Evolutionary conservation across 495 filamentous ascomycete genomes (phyloP).

Genomic region (Platismatia glauca): DNA sequence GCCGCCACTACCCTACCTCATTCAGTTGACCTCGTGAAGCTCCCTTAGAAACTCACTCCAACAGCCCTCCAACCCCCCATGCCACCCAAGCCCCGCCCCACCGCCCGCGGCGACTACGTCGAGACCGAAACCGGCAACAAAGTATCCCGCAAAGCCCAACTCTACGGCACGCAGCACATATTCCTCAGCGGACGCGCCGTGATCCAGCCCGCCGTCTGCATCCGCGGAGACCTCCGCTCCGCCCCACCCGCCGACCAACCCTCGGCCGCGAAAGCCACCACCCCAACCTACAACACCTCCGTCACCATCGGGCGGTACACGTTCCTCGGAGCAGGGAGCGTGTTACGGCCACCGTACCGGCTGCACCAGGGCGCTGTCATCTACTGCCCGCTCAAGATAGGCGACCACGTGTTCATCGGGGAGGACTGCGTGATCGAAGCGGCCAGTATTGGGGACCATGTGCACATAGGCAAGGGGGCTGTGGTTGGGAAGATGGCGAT

Average conservation of each 20-base stretch:
- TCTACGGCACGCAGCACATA: slow-evolving; percentile 93
- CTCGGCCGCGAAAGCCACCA: slow-evolving; percentile 22
- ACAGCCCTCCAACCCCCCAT: slow-evolving; percentile 10
- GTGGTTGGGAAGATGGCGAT: slow-evolving; percentile 78
- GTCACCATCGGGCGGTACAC: slow-evolving; percentile 84
- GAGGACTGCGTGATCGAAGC: slow-evolving; percentile 65
- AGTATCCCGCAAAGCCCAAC: slow-evolving; percentile 79
- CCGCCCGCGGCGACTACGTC: slow-evolving; percentile 33
- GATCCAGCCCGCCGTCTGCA: slow-evolving; percentile 82
- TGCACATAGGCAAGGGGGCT: slow-evolving; percentile 65
- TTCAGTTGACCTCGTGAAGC: no score
- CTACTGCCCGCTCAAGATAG: slow-evolving; percentile 81
- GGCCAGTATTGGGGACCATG: slow-evolving; percentile 69
- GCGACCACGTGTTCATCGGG: slow-evolving; percentile 85
- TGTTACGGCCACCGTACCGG: slow-evolving; percentile 68
- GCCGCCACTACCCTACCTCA: no score
- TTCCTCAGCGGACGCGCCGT: slow-evolving; percentile 94
- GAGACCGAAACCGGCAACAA: slow-evolving; percentile 88
- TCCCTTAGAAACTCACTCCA: background rate
- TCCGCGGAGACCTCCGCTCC: slow-evolving; percentile 78
- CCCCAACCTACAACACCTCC: slow-evolving; percentile 33
- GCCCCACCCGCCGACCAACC: slow-evolving; percentile 24
- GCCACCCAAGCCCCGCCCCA: slow-evolving; percentile 18
- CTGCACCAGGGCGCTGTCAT: slow-evolving; percentile 48
- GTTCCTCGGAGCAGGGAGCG: slow-evolving; percentile 63